Base-by-base conservation (phyloP, 192 early-diverging fungal genomes). In the Rhizoclosmatium globosum region DNA sequence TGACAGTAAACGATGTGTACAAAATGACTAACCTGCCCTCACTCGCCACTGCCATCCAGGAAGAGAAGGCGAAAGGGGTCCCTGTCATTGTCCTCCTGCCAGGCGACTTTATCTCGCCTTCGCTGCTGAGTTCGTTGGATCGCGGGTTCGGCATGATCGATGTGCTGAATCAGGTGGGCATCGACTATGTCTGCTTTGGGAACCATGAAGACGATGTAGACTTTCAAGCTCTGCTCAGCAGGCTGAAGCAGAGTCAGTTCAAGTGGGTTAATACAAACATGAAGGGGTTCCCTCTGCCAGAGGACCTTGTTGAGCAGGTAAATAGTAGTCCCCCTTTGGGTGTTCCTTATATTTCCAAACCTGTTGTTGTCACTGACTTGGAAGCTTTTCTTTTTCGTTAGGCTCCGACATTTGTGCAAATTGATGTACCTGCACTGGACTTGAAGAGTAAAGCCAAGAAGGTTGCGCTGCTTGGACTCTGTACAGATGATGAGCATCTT, bases 111-210 rank as follows among this genome's bases (percentile, higher is more conserved):
- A 47, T 74, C 23, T 74, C 72, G 3, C 72, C 72, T 17, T 62
- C 58, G 3, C 43, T 74, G 72, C 39, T 74, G 57, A 39, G 21
- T 3, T 62, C 58, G n/a, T 42, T 74, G 53, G 72, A 74, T 53
- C 17, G 43, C 7, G 72, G 72, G 4, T 61, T 74, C 72, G 72
- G 48, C 4, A 74, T 74, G 72, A 57, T 74, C 43, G 59, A 74
- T 42, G 59, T 74, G 3, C 59, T 74, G 17, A 74, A 74, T 46
- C 23, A 74, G 72, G n/a, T 21, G 39, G 72, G 72, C 23, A 31
- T 74, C 60, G 72, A 74, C 59, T 74, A 62, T 46, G 72, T 74
- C 21, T 74, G 72, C 53, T 74, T 74, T 38, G 72, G 72, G n/a
- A 62, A 74, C 9, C 72, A 74, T 42, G 72, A 74, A 58, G 72